Percentiles rank a stretch among this genome's conserved stretches.
phyloP scores from a whole-genome alignment of 2,329 filamentous ascomycete species.

The Talaromyces sp. region DNA sequence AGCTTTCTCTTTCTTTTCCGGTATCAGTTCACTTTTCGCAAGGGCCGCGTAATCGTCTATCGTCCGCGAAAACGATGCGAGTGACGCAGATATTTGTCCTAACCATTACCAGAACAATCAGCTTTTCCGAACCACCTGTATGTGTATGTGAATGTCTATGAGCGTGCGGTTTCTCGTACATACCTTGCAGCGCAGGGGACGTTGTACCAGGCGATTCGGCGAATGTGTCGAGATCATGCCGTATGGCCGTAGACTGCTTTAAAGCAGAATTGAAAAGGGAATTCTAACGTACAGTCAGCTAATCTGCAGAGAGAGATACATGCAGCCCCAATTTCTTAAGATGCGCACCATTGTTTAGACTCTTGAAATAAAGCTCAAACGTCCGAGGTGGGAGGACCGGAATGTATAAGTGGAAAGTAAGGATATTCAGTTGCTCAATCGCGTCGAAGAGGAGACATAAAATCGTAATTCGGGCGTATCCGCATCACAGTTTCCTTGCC shows the following conservation, averaged over 20 bases:
- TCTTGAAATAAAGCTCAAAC: background rate
- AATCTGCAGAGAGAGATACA: too few species aligned
- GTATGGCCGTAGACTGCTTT: constrained; percentile 75
- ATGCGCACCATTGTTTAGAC: constrained; percentile 3
- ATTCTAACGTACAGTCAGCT: constrained; percentile 50
- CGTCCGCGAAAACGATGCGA: constrained; percentile 79
- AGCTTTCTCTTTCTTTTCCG: constrained; percentile 88
- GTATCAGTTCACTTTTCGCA: constrained; percentile 81
- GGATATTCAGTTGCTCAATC: background rate
- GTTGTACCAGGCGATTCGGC: constrained; percentile 54
- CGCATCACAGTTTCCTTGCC: background rate
- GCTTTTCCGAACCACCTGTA: background rate
- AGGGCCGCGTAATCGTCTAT: constrained; percentile 87
- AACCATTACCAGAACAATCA: constrained; percentile 20
- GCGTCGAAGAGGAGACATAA: too few species aligned
- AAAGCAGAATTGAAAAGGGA: constrained; percentile 80
- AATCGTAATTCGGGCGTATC: background rate
- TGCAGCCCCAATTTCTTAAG: background rate
- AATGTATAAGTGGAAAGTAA: background rate
- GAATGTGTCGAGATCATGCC: constrained; percentile 68
- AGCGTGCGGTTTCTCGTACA: background rate
- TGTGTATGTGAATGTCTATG: background rate
- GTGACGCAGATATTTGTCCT: constrained; percentile 70
- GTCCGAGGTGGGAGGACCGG: background rate
- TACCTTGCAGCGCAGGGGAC: constrained; percentile 59